These are phyloP conservation scores for Hypholoma sublateritium DNA, from an alignment of 768 basidiomycete genomes.

Conservation along the genomic window DNA sequence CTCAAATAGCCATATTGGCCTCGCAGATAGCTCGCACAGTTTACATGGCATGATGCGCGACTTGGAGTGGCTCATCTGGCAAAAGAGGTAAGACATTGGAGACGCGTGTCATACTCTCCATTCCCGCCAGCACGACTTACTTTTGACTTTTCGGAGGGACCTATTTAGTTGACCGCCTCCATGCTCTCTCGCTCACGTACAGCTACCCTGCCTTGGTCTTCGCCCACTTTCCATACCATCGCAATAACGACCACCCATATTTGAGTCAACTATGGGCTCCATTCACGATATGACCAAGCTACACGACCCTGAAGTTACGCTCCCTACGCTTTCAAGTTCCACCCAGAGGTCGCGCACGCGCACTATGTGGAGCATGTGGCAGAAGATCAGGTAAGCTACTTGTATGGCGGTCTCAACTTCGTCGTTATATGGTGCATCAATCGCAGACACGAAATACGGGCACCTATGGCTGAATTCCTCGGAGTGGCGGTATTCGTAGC, in stretches of 20 bases:
- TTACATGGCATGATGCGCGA: not conserved
- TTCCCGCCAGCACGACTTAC: not conserved
- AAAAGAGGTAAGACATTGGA: not conserved
- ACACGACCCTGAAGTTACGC: not conserved
- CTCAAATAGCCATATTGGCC: not conserved
- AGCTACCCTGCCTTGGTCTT: not conserved
- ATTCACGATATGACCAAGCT: not conserved
- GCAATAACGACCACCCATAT: too few relatives aligned
- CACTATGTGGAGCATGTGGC: not conserved
- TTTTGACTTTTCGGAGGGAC: not conserved
- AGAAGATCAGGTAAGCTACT: not conserved
- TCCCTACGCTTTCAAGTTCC: not conserved
- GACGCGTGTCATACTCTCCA: not conserved
- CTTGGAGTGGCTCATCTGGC: not conserved
- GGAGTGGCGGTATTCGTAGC: slow-evolving; percentile 57
- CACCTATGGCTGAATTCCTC: slow-evolving; percentile 63
- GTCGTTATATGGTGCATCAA: not conserved
- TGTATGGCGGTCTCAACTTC: too few relatives aligned
- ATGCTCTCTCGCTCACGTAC: not conserved
- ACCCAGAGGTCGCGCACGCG: not conserved
- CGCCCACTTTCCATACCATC: too few relatives aligned
- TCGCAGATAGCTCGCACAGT: not conserved
- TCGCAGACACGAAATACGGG: slow-evolving; percentile 35
- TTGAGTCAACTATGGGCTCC: not conserved
- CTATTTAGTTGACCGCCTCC: too few relatives aligned